These are phyloP conservation scores for Vigna hirtella DNA, from an alignment of 306 rosid genomes.

Conservation along the genomic window DNA sequence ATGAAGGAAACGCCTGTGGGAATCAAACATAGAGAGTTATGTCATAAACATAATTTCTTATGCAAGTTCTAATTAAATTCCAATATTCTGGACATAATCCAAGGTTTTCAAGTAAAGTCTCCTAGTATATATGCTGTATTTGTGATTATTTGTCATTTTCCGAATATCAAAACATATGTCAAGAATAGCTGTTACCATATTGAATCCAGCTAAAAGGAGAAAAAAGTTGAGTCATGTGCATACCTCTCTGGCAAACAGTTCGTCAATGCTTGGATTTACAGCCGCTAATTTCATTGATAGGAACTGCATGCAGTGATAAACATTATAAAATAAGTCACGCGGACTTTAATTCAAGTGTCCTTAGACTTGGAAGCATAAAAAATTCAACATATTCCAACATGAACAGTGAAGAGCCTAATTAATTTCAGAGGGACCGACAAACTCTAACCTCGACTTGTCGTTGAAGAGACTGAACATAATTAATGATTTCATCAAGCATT, in stretches of 20 bases:
- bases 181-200: neutral
- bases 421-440: conserved; percentile 23
- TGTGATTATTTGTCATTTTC: too few relatives aligned
- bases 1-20: conserved; percentile 69
- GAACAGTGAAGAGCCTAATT: too few relatives aligned
- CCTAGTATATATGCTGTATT: too few relatives aligned
- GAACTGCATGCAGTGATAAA: conserved; percentile 66
- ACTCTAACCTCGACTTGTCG: conserved; percentile 86
- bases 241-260: conserved; percentile 88
- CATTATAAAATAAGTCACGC: conserved; percentile 22
- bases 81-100: too few relatives aligned
- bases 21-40: conserved; percentile 36
- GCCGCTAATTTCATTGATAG: conserved; percentile 96
- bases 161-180: too few relatives aligned
- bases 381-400: neutral
- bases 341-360: neutral
- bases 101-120: too few relatives aligned
- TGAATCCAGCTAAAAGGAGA: neutral
- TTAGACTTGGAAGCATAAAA: neutral
- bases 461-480: conserved; percentile 97
- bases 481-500: conserved; percentile 98
- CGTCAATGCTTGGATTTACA: conserved; percentile 86
- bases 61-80: too few relatives aligned
- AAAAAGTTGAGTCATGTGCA: conserved; percentile 2
- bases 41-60: neutral